Evolutionary conservation across 306 rosid species (phyloP).

Genomic region (Styphnolobium japonicum): DNA sequence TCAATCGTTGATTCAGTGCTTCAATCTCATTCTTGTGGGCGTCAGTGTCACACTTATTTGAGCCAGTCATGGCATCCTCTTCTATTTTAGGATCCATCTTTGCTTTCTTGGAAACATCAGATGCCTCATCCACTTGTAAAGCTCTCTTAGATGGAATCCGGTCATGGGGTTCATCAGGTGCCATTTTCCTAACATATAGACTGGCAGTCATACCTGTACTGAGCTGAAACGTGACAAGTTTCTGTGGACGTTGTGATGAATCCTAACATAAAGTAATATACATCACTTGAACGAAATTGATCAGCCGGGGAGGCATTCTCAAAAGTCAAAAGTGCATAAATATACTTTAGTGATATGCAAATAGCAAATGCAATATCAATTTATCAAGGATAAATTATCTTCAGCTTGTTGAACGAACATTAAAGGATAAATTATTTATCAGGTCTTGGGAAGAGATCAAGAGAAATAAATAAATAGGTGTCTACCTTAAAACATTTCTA

Average conservation of each 20-base stretch:
- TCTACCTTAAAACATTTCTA: background rate
- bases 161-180: background rate
- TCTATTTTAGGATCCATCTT: conserved; percentile 41
- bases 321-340: background rate
- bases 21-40: conserved; percentile 38
- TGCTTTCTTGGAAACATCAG: conserved; percentile 41
- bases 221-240: conserved; percentile 33
- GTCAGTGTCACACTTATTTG: conserved; percentile 19
- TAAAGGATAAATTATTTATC: background rate
- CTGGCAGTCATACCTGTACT: conserved; percentile 28
- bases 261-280: conserved; percentile 48
- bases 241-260: conserved; percentile 60
- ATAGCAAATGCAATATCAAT: background rate
- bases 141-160: conserved; percentile 48
- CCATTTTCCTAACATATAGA: conserved; percentile 58
- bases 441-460: background rate
- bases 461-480: background rate
- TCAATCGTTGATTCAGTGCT: conserved; percentile 37
- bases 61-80: conserved; percentile 21
- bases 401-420: background rate
- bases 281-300: background rate
- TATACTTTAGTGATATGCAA: background rate
- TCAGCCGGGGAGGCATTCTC: background rate
- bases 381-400: background rate
- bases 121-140: conserved; percentile 33